Conservation (phyloP, 306 rosid genomes). For the Lupinus albus region DNA sequence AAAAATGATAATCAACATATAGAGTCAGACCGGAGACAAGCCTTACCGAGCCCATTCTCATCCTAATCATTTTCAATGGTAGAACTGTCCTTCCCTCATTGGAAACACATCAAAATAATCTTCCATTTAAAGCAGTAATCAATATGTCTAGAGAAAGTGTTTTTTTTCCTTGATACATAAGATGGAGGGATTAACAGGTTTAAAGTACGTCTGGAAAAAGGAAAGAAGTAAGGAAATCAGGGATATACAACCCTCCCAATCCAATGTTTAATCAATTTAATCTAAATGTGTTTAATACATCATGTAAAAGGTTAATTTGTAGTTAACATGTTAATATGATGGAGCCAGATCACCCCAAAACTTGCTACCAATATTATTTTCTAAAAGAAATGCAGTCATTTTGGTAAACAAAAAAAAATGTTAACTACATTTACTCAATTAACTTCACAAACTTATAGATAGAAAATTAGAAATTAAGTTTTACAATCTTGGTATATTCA, state of each 20-base stretch:
- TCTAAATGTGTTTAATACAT: conserved; percentile 16
- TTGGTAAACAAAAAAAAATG: background rate
- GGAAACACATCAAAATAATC: conserved; percentile 35
- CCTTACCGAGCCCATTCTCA: no score
- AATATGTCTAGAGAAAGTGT: conserved; percentile 15
- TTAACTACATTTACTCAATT: background rate
- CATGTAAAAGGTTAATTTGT: conserved; percentile 44
- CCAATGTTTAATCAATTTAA: conserved; percentile 9
- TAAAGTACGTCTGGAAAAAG: background rate
- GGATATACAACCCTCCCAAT: conserved; percentile 31
- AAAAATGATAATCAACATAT: no score
- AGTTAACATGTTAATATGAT: conserved; percentile 41
- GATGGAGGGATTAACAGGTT: background rate
- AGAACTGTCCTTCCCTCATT: conserved; percentile 34
- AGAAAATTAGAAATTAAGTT: background rate
- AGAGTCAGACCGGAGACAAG: no score
- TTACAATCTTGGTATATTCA: no score
- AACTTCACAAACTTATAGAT: no score
- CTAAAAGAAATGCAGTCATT: background rate
- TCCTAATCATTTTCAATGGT: conserved; percentile 37
- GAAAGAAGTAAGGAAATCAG: background rate
- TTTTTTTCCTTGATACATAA: background rate
- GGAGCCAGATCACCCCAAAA: conserved; percentile 20
- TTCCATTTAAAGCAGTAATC: conserved; percentile 33
- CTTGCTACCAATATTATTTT: background rate